These are phyloP conservation scores for Solanum habrochaites DNA, from an alignment of 257 asterid genomes.

Conservation along the genomic window DNA sequence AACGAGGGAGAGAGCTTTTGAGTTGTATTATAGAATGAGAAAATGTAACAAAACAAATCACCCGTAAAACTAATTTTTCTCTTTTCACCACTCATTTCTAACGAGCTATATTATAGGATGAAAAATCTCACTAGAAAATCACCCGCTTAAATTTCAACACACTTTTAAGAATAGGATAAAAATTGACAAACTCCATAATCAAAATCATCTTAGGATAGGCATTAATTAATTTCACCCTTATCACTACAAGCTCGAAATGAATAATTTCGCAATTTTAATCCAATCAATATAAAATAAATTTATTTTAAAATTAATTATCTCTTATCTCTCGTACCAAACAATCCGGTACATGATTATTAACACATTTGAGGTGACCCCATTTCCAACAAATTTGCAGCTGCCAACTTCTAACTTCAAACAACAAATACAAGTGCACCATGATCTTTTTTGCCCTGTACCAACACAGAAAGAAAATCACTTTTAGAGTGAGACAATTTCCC, in stretches of 20 bases:
- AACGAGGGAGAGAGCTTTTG: too few species aligned
- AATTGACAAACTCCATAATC: not conserved
- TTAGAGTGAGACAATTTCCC: not conserved
- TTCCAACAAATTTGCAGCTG: not conserved
- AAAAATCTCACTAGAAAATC: too few species aligned
- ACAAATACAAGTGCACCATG: not conserved
- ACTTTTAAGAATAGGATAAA: too few species aligned
- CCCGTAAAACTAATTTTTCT: too few species aligned
- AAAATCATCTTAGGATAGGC: not conserved
- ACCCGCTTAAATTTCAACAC: too few species aligned
- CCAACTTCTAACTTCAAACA: not conserved
- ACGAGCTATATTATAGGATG: too few species aligned
- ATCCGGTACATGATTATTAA: not conserved
- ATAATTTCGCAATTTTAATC: rapidly evolving
- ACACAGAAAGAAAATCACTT: not conserved
- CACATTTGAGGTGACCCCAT: not conserved
- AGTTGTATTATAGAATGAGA: not conserved
- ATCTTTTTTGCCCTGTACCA: not conserved
- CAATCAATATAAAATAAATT: too few species aligned
- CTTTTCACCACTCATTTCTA: too few species aligned
- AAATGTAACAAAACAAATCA: too few species aligned
- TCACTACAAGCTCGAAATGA: too few species aligned
- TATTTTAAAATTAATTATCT: too few species aligned
- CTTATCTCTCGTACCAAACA: too few species aligned
- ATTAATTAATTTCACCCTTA: not conserved